phyloP scores from a whole-genome alignment of 2,329 filamentous ascomycete genomes.

The Monosporascus sp. region DNA sequence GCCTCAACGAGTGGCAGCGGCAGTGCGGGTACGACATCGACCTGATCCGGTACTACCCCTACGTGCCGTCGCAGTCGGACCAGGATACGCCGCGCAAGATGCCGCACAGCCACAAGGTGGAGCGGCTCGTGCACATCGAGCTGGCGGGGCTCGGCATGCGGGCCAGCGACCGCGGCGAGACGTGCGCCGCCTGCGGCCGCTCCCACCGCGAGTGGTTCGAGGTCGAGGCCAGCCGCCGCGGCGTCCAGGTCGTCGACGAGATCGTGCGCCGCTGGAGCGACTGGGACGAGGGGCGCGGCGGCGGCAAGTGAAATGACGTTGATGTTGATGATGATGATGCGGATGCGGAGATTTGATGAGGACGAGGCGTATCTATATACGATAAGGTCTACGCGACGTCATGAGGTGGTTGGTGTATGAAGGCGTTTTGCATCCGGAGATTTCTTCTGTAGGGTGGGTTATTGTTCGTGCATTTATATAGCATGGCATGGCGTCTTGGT shows the following conservation, averaged over 20 bases:
- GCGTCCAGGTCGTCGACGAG: constrained; percentile 60
- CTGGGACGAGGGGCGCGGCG: constrained; percentile 59
- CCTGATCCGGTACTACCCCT: constrained; percentile 87
- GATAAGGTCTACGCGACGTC: neutral
- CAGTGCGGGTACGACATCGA: constrained; percentile 89
- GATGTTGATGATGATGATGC: too few relatives aligned
- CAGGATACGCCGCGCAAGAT: constrained; percentile 58
- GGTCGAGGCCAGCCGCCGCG: constrained; percentile 67
- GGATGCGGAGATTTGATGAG: too few relatives aligned
- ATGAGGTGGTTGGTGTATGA: neutral
- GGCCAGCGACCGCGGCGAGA: constrained; percentile 40
- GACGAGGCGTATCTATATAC: too few relatives aligned
- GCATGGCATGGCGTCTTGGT: neutral
- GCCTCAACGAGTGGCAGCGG: constrained; percentile 86
- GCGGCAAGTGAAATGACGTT: too few relatives aligned
- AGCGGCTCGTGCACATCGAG: constrained; percentile 86
- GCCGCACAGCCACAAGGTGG: constrained; percentile 80
- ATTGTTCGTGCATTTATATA: too few relatives aligned
- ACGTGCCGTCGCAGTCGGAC: constrained; percentile 41
- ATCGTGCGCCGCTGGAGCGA: constrained; percentile 78
- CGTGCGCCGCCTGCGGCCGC: constrained; percentile 73
- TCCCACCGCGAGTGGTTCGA: constrained; percentile 96
- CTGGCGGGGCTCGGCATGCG: constrained; percentile 58
- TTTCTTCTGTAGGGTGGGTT: neutral
- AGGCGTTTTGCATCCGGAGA: neutral